Percentiles rank a stretch among this genome's conserved stretches.
Conservation (phyloP, 2,329 filamentous ascomycete genomes). For the Uncinocarpus reesii region DNA sequence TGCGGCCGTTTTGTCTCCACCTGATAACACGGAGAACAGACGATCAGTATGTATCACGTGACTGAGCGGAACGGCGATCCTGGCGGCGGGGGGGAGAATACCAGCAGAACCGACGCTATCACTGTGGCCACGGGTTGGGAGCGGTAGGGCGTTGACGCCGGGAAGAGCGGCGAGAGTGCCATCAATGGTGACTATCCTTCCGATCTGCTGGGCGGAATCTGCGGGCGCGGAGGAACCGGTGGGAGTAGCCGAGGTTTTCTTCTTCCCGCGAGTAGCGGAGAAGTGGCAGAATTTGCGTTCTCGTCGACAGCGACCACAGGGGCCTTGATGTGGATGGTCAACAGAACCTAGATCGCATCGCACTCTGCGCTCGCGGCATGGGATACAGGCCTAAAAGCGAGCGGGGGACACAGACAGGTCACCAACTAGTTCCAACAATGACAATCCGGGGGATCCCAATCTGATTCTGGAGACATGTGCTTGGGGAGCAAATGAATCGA, state of each 20-base stretch:
- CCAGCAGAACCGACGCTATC: background rate
- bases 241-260: conserved; percentile 12
- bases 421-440: too few relatives aligned
- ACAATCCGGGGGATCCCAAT: too few relatives aligned
- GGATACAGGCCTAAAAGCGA: conserved; percentile 18
- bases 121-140: background rate
- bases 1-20: conserved; percentile 16
- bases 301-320: conserved; percentile 18
- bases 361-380: conserved; percentile 19
- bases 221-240: background rate
- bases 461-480: background rate
- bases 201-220: conserved; percentile 5
- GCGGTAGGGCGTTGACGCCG: background rate
- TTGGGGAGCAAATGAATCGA: background rate
- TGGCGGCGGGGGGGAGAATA: background rate
- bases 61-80: conserved; percentile 3
- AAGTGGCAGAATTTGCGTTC: conserved; percentile 20
- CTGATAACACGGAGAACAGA: background rate
- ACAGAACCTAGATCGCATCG: conserved; percentile 19
- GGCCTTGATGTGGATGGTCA: conserved; percentile 18
- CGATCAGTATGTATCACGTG: conserved; percentile 5
- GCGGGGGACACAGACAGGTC: conserved; percentile 2
- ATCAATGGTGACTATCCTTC: background rate
- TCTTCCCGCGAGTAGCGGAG: conserved; percentile 19
- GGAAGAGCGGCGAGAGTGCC: conserved; percentile 3